These are phyloP conservation scores for Hymenoscyphus scutula DNA, from an alignment of 2,329 filamentous ascomycete genomes.

Conservation along the genomic window DNA sequence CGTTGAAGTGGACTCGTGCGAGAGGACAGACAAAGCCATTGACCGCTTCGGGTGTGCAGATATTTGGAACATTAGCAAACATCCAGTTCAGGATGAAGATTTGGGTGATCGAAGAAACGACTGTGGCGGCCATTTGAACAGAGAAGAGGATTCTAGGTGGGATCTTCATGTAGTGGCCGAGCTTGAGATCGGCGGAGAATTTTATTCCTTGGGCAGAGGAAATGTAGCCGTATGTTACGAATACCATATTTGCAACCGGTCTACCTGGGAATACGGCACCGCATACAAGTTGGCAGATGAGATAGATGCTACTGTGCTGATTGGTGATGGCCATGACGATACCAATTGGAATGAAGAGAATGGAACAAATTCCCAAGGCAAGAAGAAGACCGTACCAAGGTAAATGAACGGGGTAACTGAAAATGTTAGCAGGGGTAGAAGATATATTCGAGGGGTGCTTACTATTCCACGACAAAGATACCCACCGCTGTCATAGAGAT, in stretches of 20 bases:
- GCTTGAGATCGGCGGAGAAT: constrained; percentile 82
- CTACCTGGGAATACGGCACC: constrained; percentile 79
- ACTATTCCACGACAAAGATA: constrained; percentile 84
- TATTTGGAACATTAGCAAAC: constrained; percentile 71
- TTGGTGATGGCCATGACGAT: constrained; percentile 94
- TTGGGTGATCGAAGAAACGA: constrained; percentile 76
- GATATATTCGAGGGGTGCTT: constrained; percentile 40
- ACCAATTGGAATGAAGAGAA: constrained; percentile 86
- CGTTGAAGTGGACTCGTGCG: constrained; percentile 85
- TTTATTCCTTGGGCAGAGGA: constrained; percentile 86
- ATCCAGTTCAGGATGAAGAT: constrained; percentile 89
- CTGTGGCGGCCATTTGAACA: constrained; percentile 74
- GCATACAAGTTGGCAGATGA: constrained; percentile 83
- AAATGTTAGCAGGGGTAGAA: constrained; percentile 15
- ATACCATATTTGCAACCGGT: constrained; percentile 90
- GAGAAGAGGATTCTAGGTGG: constrained; percentile 74
- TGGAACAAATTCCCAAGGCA: constrained; percentile 71
- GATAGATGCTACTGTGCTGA: constrained; percentile 81
- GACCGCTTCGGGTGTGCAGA: constrained; percentile 77
- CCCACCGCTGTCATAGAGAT: constrained; percentile 73
- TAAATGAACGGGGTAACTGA: constrained; percentile 72
- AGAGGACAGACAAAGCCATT: constrained; percentile 88
- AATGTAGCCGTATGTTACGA: constrained; percentile 88
- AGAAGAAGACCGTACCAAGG: constrained; percentile 85
- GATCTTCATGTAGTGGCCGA: constrained; percentile 87